Base-by-base conservation (phyloP, 371 early-diverging fungal species). In the Circinella umbellata region DNA sequence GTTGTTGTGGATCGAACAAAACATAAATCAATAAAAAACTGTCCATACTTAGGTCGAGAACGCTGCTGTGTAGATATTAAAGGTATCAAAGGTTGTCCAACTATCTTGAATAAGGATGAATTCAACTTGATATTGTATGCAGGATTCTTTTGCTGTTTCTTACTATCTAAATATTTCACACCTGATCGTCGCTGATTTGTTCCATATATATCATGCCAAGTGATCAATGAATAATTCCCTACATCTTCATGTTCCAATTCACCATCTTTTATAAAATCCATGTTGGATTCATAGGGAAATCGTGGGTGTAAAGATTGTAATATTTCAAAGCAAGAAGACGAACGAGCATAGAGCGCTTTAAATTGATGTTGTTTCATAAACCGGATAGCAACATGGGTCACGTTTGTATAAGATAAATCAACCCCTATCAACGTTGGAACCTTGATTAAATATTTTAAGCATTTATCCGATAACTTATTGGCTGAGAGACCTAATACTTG, bases 401-500 rank as follows among this genome's bases (percentile, higher is more conserved):
- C 57, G 34, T 14, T 34, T 27, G 57, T 57, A 57, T 57, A 34
- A 10, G 57, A 57, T 34, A 57, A 34, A 57, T 57, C 57, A 7
- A 57, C 35, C 5, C 27, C 57, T 34, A 1, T 18, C 2, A 57
- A 34, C 6, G 57, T 27, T 34, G 57, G 11, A 27, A 57, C 27
- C 34, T 57, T 57, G 34, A 57, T 27, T 27, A 57, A 57, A 34
- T 57, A 27, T n/a, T 57, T 57, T n/a, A 57, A n/a, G 4, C 57
- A 57, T 27, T 7, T 57, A 57, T 57, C 57, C 14, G 57, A 57
- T 5, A 57, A 10, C 11, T 5, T 18, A n/a, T 57, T 57, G 10
- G 6, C 27, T 6, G 57, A 18, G 3, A 57, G 57, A 6, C 57
- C 57, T 27, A 57, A 27, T 5, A 57, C 14, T 34, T 57, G 57